A percentile compares a stretch with the other conserved stretches of the same genome.
Conservation (phyloP, 2,329 filamentous ascomycete species). For the Calycina herbarum region DNA sequence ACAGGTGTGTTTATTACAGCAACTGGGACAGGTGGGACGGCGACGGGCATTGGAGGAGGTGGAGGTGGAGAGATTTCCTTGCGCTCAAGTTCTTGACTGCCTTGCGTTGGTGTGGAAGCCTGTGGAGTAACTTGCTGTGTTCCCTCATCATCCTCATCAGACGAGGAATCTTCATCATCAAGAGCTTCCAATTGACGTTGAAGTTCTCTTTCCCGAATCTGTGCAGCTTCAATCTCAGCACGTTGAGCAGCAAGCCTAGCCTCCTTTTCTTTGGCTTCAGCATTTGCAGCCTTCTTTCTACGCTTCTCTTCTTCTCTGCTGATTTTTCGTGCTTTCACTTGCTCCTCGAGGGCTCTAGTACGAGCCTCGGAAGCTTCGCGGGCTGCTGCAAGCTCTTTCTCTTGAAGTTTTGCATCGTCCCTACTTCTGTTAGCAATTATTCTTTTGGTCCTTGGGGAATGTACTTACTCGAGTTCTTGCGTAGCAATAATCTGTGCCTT, state of each 20-base stretch:
- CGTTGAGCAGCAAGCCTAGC: conserved; percentile 78
- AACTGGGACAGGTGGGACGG: conserved; percentile 48
- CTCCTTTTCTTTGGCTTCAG: conserved; percentile 87
- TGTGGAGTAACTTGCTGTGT: conserved; percentile 67
- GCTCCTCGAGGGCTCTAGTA: conserved; percentile 86
- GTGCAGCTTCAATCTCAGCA: conserved; percentile 88
- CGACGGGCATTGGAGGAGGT: conserved; percentile 53
- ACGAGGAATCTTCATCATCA: conserved; percentile 67
- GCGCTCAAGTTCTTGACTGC: conserved; percentile 55
- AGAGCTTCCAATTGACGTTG: conserved; percentile 80
- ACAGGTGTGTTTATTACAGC: conserved; percentile 41
- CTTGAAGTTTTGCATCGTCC: conserved; percentile 70
- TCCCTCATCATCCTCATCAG: conserved; percentile 71
- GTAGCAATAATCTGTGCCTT: conserved; percentile 73
- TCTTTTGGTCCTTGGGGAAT: neutral
- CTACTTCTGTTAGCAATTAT: conserved; percentile 47
- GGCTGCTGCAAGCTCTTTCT: conserved; percentile 78
- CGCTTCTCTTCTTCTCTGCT: conserved; percentile 97
- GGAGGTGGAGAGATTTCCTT: conserved; percentile 54
- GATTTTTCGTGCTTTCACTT: conserved; percentile 88
- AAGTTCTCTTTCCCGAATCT: conserved; percentile 85
- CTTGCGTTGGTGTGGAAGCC: conserved; percentile 57
- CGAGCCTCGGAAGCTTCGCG: conserved; percentile 79
- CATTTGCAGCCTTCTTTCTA: conserved; percentile 82
- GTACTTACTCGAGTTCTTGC: conserved; percentile 77